Evolutionary conservation across 23 red algal genomes (phyloP).

Genomic region (Cyanidiococcus yangmingshanensis): DNA sequence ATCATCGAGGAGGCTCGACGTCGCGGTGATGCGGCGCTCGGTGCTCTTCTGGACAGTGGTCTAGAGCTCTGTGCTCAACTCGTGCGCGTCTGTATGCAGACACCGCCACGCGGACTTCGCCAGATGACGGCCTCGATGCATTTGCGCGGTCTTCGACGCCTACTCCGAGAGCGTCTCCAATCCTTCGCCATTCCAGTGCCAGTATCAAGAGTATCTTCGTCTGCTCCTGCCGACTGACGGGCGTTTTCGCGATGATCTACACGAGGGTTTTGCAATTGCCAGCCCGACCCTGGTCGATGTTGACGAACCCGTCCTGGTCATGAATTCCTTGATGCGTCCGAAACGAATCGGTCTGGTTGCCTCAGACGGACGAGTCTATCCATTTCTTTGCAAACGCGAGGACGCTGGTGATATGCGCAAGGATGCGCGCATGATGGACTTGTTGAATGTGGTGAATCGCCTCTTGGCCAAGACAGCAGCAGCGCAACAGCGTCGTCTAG

Average conservation of each 20-base stretch:
- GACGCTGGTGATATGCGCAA: conserved; percentile 82
- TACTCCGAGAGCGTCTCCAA: conserved; percentile 5
- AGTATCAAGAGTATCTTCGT: conserved; percentile 27
- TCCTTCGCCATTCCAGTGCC: neutral
- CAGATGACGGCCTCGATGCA: neutral
- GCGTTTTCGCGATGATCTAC: neutral
- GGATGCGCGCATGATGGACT: conserved; percentile 89
- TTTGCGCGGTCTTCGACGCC: conserved; percentile 2
- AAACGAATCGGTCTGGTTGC: conserved; percentile 66
- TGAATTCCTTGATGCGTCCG: conserved; percentile 86
- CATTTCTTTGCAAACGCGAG: conserved; percentile 76
- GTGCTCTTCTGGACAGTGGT: neutral
- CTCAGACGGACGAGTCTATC: conserved; percentile 63
- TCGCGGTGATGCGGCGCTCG: neutral
- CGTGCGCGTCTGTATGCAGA: conserved; percentile 8
- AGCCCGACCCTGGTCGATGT: conserved; percentile 43
- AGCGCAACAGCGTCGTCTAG: conserved; percentile 32
- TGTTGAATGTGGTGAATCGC: conserved; percentile 64
- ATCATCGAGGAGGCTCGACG: neutral
- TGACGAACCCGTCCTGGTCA: conserved; percentile 55
- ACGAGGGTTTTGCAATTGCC: conserved; percentile 39
- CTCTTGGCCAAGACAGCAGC: conserved; percentile 35
- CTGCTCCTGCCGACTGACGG: conserved; percentile 26
- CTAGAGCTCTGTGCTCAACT: neutral
- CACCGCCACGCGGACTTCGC: neutral